Conservation (phyloP, 768 basidiomycete genomes). For the Psilocybe tampanensis region DNA sequence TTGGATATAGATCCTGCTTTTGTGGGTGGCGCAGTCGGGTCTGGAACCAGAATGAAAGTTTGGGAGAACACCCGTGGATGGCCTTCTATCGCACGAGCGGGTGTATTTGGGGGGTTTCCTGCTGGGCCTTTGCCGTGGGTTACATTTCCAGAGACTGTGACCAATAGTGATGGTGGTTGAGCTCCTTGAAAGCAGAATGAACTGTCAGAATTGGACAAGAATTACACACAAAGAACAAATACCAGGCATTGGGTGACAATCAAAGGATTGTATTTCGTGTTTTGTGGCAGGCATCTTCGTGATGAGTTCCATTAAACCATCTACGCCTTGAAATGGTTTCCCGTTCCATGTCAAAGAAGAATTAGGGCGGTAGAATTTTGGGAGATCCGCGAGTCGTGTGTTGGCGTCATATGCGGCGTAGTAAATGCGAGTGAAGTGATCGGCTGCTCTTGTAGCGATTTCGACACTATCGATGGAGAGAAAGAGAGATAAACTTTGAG, state of each 20-base stretch:
- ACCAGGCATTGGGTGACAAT: slow-evolving; percentile 91
- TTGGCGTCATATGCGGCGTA: slow-evolving; percentile 82
- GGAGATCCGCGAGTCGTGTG: slow-evolving; percentile 74
- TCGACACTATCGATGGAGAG: slow-evolving; percentile 60
- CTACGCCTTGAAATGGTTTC: slow-evolving; percentile 72
- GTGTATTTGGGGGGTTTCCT: slow-evolving; percentile 57
- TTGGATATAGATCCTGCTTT: slow-evolving; percentile 77
- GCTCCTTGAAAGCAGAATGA: slow-evolving; percentile 48
- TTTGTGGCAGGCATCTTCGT: slow-evolving; percentile 76
- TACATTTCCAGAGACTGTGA: slow-evolving; percentile 82
- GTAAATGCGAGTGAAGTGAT: slow-evolving; percentile 81
- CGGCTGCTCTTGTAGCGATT: slow-evolving; percentile 82
- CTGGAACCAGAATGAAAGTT: slow-evolving; percentile 84
- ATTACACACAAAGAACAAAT: slow-evolving; percentile 12
- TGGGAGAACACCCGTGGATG: slow-evolving; percentile 87
- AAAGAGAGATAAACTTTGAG: slow-evolving; percentile 18
- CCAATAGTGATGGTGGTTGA: slow-evolving; percentile 75
- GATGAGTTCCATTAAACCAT: slow-evolving; percentile 67
- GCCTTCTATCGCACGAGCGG: slow-evolving; percentile 61
- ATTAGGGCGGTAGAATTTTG: slow-evolving; percentile 76
- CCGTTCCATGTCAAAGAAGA: slow-evolving; percentile 89
- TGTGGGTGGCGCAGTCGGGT: slow-evolving; percentile 62
- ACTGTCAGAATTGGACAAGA: not conserved
- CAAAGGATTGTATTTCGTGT: slow-evolving; percentile 86
- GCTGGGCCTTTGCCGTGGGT: slow-evolving; percentile 63